A percentile compares a stretch with the other conserved stretches of the same genome.
phyloP scores from a whole-genome alignment of 768 basidiomycete genomes.

The Termitomyces sp. region DNA sequence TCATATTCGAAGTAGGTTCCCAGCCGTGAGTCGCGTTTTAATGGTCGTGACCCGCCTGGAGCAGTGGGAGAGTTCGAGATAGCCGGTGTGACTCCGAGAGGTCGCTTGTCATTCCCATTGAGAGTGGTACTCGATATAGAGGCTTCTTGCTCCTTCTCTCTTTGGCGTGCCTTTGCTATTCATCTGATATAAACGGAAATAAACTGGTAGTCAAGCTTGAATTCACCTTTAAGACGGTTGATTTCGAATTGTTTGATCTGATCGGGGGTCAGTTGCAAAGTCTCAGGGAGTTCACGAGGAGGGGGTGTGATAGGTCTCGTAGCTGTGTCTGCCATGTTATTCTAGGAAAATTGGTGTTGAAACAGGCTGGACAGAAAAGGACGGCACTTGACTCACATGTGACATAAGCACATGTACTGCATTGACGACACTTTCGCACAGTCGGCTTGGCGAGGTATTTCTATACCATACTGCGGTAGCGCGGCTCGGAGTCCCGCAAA shows the following conservation, averaged over 20 bases:
- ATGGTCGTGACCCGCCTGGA: slow-evolving; percentile 42
- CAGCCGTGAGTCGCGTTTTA: slow-evolving; percentile 73
- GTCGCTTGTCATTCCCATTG: slow-evolving; percentile 77
- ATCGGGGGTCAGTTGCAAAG: slow-evolving; percentile 54
- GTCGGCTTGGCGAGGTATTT: too few relatives aligned
- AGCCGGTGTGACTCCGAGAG: slow-evolving; percentile 55
- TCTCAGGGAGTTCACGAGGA: slow-evolving; percentile 17
- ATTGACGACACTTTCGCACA: too few relatives aligned
- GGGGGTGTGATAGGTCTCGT: slow-evolving; percentile 39
- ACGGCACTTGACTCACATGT: background rate
- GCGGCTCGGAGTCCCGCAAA: too few relatives aligned
- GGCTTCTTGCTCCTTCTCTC: slow-evolving; percentile 55
- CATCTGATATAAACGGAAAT: background rate
- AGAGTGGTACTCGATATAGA: slow-evolving; percentile 35
- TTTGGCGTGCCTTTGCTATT: slow-evolving; percentile 72
- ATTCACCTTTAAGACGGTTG: slow-evolving; percentile 70
- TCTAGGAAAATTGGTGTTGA: slow-evolving; percentile 1
- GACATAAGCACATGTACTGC: too few relatives aligned
- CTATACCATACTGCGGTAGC: too few relatives aligned
- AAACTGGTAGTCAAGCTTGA: background rate
- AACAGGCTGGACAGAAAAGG: background rate
- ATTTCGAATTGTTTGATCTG: slow-evolving; percentile 71
- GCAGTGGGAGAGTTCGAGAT: slow-evolving; percentile 59
- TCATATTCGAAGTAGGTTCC: slow-evolving; percentile 98
- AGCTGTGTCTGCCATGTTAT: slow-evolving; percentile 20